These are phyloP conservation scores for Pestalotiopsis sp. DNA, from an alignment of 2,329 filamentous ascomycete species.

Conservation along the genomic window DNA sequence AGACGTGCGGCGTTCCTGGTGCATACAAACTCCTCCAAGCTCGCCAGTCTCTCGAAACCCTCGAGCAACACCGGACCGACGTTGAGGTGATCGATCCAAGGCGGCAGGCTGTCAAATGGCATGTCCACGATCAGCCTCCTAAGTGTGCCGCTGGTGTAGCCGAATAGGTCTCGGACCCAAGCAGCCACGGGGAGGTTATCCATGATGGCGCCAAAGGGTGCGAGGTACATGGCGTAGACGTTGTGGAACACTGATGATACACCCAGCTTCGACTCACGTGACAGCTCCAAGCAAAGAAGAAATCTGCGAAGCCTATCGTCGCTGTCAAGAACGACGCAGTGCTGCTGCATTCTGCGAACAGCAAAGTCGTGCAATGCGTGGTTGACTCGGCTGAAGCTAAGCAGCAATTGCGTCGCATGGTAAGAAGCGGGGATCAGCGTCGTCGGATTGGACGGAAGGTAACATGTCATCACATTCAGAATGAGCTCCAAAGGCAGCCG, in stretches of 20 bases:
- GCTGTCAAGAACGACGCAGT: constrained; percentile 48
- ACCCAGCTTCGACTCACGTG: constrained; percentile 25
- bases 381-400: constrained; percentile 46
- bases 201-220: constrained; percentile 37
- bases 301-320: constrained; percentile 35
- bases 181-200: constrained; percentile 42
- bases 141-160: constrained; percentile 40
- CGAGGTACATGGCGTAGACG: constrained; percentile 44
- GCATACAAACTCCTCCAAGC: constrained; percentile 51
- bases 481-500: constrained; percentile 14
- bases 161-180: constrained; percentile 45
- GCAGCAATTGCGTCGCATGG: constrained; percentile 43
- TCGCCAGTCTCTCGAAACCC: constrained; percentile 45
- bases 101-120: constrained; percentile 46
- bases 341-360: constrained; percentile 43
- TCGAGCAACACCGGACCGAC: constrained; percentile 43
- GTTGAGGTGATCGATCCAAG: constrained; percentile 42
- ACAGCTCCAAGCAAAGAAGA: constrained; percentile 32
- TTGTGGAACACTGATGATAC: constrained; percentile 26
- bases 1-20: constrained; percentile 35
- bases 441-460: constrained; percentile 13
- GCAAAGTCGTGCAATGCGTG: constrained; percentile 43
- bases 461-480: constrained; percentile 12
- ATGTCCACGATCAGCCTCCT: constrained; percentile 50
- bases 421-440: constrained; percentile 39